Conservation (phyloP, 176 grass and related monocot species). For the Luzula sylvatica region DNA sequence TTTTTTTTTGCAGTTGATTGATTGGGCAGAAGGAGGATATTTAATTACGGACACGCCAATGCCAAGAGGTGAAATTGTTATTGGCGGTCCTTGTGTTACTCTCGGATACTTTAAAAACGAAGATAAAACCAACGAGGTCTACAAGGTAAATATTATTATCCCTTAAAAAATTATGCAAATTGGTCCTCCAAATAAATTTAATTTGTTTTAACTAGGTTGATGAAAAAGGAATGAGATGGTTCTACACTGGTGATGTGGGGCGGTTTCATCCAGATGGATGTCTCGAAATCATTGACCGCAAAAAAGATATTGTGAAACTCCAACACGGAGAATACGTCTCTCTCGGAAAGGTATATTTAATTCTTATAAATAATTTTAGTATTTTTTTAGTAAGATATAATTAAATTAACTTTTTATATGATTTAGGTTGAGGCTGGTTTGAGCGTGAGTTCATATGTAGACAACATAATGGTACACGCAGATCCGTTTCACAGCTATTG, state of each 20-base stretch:
- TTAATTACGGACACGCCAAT: conserved; percentile 70
- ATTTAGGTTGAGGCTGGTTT: conserved; percentile 60
- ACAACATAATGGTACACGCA: conserved; percentile 84
- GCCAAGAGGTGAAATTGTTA: conserved; percentile 90
- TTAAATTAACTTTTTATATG: background rate
- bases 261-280: conserved; percentile 77
- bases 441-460: conserved; percentile 58
- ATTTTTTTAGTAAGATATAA: background rate
- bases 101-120: conserved; percentile 83
- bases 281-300: conserved; percentile 94
- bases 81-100: conserved; percentile 86
- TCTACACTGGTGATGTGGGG: conserved; percentile 85
- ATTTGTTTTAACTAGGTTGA: conserved; percentile 43
- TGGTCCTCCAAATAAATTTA: too few species aligned
- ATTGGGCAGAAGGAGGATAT: conserved; percentile 86
- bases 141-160: conserved; percentile 45
- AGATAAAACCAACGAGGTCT: conserved; percentile 88
- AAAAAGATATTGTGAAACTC: conserved; percentile 98
- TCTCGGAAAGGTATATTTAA: conserved; percentile 61
- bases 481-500: conserved; percentile 74
- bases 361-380: background rate
- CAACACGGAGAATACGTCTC: conserved; percentile 98
- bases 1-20: conserved; percentile 55
- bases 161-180: too few species aligned
- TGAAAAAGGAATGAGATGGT: conserved; percentile 81